A percentile compares a stretch with the other conserved stretches of the same genome.
Evolutionary conservation across 148 eudicot genomes (phyloP).

Genomic region (Bassia scoparia): DNA sequence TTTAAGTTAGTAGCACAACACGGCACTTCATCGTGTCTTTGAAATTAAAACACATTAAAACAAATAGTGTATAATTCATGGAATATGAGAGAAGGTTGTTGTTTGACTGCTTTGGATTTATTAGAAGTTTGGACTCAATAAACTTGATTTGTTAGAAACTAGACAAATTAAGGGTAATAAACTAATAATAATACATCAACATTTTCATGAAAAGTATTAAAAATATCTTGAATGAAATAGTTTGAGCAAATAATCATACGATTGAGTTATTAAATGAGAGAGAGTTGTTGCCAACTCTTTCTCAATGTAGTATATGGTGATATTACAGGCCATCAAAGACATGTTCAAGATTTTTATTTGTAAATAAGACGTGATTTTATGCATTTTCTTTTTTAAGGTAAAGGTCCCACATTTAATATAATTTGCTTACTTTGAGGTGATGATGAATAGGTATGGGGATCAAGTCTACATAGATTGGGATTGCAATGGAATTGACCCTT

Average conservation of each 20-base stretch:
- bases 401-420: neutral
- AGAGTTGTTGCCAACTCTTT: slow-evolving; percentile 13
- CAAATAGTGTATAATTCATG: neutral
- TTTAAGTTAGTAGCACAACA: slow-evolving; percentile 2
- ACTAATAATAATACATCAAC: too few relatives aligned
- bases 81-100: slow-evolving; percentile 12
- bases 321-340: neutral
- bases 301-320: neutral
- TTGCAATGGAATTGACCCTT: too few relatives aligned
- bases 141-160: neutral
- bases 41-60: neutral
- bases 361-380: neutral
- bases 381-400: neutral
- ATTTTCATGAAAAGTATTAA: too few relatives aligned
- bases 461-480: neutral
- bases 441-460: neutral
- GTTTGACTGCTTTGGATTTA: slow-evolving; percentile 3
- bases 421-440: neutral
- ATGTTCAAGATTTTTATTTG: too few relatives aligned
- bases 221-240: too few relatives aligned
- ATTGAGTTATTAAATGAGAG: neutral
- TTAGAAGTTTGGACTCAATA: neutral
- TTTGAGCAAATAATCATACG: too few relatives aligned
- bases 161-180: neutral
- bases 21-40: slow-evolving; percentile 7